Evolutionary conservation across 768 basidiomycete species (phyloP), one percentile per base, ranked within the genome.

Genomic region (Leccinellum rugosiceps): DNA sequence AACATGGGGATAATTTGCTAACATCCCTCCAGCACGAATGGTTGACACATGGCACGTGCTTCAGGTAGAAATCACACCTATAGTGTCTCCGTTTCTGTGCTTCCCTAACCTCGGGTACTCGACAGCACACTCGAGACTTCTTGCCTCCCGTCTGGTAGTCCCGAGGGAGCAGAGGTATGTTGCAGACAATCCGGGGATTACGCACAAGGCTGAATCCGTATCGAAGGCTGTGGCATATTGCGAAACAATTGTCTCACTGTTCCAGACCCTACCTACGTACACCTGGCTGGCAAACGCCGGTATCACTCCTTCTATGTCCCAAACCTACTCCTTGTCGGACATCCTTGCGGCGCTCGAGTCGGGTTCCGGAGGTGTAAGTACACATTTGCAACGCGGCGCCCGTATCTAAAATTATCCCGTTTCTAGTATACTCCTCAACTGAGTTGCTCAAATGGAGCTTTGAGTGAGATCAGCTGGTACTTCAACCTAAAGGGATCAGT

Each of bases 221-320:
- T 45, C 55, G 17, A 57, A 87, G 84, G 88, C 86, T 1, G 87
- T 88, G 32, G 81, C 81, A 15, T 90, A 80, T 72, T 88, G 86
- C 73, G 64, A 83, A 57, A 76, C 64, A 19, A 81, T 83, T 2
- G 86, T 88, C 57, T 74, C 66, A 2, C 70, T 87, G 17, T 88
- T 87, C 76, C 61, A 81, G 82, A 77, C 78, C 9, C 81, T 92
- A 25, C 87, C 90, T 0, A 92, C 92, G 3, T 91, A 84, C 69
- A 76, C 80, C 15, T 91, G 83, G 83, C 84, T 94, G 41, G 73
- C 76, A 14, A 73, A 79, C 21, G 85, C 79, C n/a, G 90, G 90
- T 25, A 93, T 94, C 63, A 82, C 80, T 3, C 92, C 92, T 13
- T 80, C 79, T n/a, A 72, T 75, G 3, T 75, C 71, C 58, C 67